Percentiles rank a stretch among this genome's conserved stretches.
Evolutionary conservation across 345 rosid genomes (phyloP).

Genomic region (Aurinia saxatilis): DNA sequence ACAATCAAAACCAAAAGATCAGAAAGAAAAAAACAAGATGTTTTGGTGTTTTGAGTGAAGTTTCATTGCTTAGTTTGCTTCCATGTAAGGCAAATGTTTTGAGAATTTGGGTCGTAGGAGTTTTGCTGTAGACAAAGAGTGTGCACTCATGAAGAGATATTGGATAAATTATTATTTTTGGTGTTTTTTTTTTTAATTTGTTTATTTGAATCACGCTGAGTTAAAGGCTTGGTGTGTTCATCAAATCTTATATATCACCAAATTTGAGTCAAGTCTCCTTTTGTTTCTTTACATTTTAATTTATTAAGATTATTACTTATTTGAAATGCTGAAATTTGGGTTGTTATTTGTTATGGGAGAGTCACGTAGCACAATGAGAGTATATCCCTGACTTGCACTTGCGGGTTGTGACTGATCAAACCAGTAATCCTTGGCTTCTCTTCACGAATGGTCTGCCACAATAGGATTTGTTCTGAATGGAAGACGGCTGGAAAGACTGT

Average conservation of each 20-base stretch:
- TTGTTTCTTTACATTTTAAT: background rate
- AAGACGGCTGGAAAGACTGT: no score
- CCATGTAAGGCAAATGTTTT: slow-evolving; percentile 7
- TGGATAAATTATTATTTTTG: background rate
- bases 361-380: no score
- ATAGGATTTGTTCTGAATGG: no score
- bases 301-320: background rate
- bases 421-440: no score
- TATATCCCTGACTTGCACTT: no score
- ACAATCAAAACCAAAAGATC: background rate
- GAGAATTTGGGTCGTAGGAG: background rate
- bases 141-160: slow-evolving; percentile 2
- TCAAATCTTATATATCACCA: background rate
- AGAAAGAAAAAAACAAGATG: background rate
- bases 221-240: background rate
- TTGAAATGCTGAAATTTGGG: no score
- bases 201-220: slow-evolving; percentile 1
- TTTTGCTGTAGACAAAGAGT: slow-evolving; percentile 6
- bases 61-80: background rate
- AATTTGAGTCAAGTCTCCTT: background rate
- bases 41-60: slow-evolving; percentile 10
- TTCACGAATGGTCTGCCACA: no score
- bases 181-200: background rate
- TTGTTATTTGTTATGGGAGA: no score
- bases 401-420: no score